Evolutionary conservation across 2,329 filamentous ascomycete genomes (phyloP).

Genomic region (Fusarium pininemorale): DNA sequence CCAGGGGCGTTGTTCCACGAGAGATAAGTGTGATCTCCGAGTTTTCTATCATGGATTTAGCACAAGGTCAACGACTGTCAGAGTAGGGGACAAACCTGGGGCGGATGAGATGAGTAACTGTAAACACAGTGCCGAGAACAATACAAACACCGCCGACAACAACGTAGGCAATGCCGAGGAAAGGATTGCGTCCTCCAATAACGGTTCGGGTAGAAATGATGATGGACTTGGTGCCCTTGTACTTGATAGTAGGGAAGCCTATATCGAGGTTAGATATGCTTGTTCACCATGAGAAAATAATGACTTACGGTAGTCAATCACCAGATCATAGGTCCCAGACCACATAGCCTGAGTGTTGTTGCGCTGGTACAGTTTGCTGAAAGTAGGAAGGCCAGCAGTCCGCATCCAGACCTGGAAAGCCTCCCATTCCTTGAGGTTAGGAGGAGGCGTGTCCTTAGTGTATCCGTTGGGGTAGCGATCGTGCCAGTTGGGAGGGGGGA

Average conservation of each 20-base stretch:
- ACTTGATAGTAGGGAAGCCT: constrained; percentile 84
- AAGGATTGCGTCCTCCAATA: constrained; percentile 94
- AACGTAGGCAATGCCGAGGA: constrained; percentile 95
- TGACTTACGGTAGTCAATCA: constrained; percentile 80
- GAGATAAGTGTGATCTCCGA: constrained; percentile 96
- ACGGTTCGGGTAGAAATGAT: constrained; percentile 89
- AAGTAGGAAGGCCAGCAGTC: constrained; percentile 90
- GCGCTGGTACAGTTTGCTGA: constrained; percentile 90
- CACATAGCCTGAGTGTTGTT: constrained; percentile 78
- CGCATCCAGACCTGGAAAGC: constrained; percentile 99
- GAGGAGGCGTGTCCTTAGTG: constrained; percentile 69
- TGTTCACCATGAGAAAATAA: not conserved
- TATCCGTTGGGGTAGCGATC: constrained; percentile 77
- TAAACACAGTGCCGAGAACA: constrained; percentile 86
- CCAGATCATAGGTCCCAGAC: constrained; percentile 77
- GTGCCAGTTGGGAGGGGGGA: constrained; percentile 89
- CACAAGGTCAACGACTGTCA: not conserved
- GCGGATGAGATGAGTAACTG: constrained; percentile 88
- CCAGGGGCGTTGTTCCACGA: constrained; percentile 82
- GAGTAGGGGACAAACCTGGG: constrained; percentile 71
- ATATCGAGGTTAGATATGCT: constrained; percentile 9
- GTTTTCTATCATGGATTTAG: constrained; percentile 71
- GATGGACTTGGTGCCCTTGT: constrained; percentile 89
- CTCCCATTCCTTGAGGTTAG: constrained; percentile 78
- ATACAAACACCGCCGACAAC: constrained; percentile 95